Percentiles rank a stretch among this genome's conserved stretches.
phyloP scores from a whole-genome alignment of 1,139 yeast genomes.

The Kodamaea ohmeri region DNA sequence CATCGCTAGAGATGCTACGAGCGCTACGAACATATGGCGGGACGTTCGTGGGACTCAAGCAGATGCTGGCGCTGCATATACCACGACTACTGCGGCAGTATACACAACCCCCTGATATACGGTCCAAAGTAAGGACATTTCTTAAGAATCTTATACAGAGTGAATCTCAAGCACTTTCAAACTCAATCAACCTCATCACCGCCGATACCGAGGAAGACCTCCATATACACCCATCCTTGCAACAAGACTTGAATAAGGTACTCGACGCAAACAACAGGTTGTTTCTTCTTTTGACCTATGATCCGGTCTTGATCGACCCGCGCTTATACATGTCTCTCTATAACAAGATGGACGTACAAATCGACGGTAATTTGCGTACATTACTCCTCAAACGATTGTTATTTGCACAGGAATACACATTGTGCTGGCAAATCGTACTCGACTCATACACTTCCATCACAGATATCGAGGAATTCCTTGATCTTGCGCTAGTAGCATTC shows the following conservation, averaged over 20 bases:
- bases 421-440: conserved; percentile 31
- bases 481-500: conserved; percentile 22
- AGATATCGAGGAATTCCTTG: conserved; percentile 40
- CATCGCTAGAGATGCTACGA: conserved; percentile 1
- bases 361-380: conserved; percentile 22
- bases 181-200: conserved; percentile 9
- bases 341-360: conserved; percentile 16
- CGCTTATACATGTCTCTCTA: conserved; percentile 26
- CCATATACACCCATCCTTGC: conserved; percentile 18
- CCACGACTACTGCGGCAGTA: neutral
- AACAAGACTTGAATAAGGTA: conserved; percentile 18
- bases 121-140: conserved; percentile 11
- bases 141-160: conserved; percentile 11
- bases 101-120: neutral
- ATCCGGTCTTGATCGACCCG: conserved; percentile 34
- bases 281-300: conserved; percentile 29
- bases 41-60: neutral
- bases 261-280: conserved; percentile 33
- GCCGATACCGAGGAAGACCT: conserved; percentile 2
- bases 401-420: conserved; percentile 30
- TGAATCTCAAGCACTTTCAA: conserved; percentile 10
- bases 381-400: conserved; percentile 28
- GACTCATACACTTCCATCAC: conserved; percentile 29
- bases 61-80: neutral
- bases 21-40: neutral